Conservation (phyloP, 2,329 filamentous ascomycete species). For the Mariannaea sp. region DNA sequence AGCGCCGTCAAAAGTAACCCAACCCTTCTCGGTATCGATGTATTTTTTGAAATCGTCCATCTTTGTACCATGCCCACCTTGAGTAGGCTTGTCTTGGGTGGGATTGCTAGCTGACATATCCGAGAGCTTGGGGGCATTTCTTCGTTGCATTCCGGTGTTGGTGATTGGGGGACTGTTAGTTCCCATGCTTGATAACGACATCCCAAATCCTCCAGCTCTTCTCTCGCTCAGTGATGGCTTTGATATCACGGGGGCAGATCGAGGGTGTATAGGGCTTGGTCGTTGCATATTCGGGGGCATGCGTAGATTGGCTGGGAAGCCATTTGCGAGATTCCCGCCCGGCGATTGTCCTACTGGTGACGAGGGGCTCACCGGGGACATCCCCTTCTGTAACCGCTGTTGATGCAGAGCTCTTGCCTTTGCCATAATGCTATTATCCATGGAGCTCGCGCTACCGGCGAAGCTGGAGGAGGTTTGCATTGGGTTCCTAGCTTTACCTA, state of each 20-base stretch:
- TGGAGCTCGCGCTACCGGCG: constrained; percentile 37
- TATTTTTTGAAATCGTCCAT: constrained; percentile 72
- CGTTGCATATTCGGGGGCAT: constrained; percentile 49
- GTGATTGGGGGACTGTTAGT: constrained; percentile 29
- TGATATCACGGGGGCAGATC: constrained; percentile 58
- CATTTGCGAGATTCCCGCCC: constrained; percentile 46
- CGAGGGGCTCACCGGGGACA: constrained; percentile 41
- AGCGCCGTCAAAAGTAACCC: constrained; percentile 89
- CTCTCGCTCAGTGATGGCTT: constrained; percentile 69
- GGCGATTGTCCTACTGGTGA: constrained; percentile 42
- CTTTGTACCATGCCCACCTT: constrained; percentile 51
- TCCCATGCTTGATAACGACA: constrained; percentile 25
- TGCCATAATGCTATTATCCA: constrained; percentile 51
- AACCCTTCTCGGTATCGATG: constrained; percentile 90
- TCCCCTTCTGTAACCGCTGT: constrained; percentile 52
- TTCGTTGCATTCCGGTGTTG: constrained; percentile 35
- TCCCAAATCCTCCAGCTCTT: constrained; percentile 47
- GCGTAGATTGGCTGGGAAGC: constrained; percentile 50
- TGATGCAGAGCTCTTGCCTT: constrained; percentile 54
- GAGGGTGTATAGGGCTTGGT: constrained; percentile 55
- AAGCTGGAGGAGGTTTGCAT: constrained; percentile 47
- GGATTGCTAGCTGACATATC: constrained; percentile 43
- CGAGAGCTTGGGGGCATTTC: constrained; percentile 50
- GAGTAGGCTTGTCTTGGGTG: constrained; percentile 40
- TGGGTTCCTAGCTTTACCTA: constrained; percentile 68